These are phyloP conservation scores for Xylaria arbuscula DNA, from an alignment of 2,329 filamentous ascomycete genomes.

Conservation along the genomic window DNA sequence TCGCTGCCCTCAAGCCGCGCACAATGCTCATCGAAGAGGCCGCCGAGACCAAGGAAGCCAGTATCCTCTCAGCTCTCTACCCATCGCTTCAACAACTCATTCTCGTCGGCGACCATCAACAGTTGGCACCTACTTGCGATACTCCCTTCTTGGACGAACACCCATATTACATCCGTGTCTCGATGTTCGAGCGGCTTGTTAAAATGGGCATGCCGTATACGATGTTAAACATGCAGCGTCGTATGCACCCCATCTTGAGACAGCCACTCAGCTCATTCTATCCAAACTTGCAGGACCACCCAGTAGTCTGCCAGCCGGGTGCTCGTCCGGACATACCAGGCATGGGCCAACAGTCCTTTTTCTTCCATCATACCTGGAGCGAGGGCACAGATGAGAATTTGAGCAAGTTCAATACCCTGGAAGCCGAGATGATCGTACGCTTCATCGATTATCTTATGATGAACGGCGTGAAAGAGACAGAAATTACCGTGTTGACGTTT, in stretches of 20 bases:
- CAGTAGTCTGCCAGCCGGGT: constrained; percentile 50
- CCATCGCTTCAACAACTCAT: constrained; percentile 65
- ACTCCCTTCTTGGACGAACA: constrained; percentile 66
- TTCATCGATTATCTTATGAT: constrained; percentile 78
- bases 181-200: constrained; percentile 84
- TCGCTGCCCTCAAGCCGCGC: constrained; percentile 73
- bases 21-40: constrained; percentile 83
- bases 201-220: constrained; percentile 71
- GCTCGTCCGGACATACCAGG: constrained; percentile 58
- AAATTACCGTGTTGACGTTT: constrained; percentile 86
- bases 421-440: constrained; percentile 79
- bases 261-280: constrained; percentile 62
- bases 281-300: constrained; percentile 57
- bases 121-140: constrained; percentile 77
- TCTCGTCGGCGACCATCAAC: constrained; percentile 81
- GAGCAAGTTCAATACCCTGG: constrained; percentile 75
- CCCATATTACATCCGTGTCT: constrained; percentile 76
- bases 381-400: constrained; percentile 72
- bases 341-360: constrained; percentile 56
- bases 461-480: constrained; percentile 68
- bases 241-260: constrained; percentile 62
- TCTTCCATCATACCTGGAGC: constrained; percentile 68
- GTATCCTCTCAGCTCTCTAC: constrained; percentile 63
- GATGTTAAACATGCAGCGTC: constrained; percentile 74
- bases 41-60: constrained; percentile 78